Percentiles rank a stretch among this genome's conserved stretches.
Evolutionary conservation across 495 filamentous ascomycete species (phyloP).

Genomic region (Coniosporium apollinis): DNA sequence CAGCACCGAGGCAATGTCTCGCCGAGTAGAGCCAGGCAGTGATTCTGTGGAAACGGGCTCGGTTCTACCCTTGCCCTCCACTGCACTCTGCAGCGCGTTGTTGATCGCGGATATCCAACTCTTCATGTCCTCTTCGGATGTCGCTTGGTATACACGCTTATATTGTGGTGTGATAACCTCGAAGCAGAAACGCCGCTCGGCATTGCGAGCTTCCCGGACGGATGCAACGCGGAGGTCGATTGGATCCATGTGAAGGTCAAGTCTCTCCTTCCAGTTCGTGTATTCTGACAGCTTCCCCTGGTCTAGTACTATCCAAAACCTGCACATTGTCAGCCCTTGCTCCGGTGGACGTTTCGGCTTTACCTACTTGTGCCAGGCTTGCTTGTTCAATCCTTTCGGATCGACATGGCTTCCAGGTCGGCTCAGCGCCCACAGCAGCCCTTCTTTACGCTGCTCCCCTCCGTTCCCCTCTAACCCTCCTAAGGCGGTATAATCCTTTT

Average conservation of each 20-base stretch:
- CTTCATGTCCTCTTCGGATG: conserved; percentile 94
- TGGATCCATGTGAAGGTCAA: conserved; percentile 94
- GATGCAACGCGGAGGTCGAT: conserved; percentile 96
- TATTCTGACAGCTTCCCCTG: conserved; percentile 95
- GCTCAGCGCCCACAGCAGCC: conserved; percentile 84
- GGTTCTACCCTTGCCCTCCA: conserved; percentile 54
- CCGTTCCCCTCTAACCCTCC: conserved; percentile 24
- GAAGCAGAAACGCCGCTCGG: conserved; percentile 92
- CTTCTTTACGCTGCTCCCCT: conserved; percentile 64
- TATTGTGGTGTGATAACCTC: conserved; percentile 96
- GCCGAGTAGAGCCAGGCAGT: conserved; percentile 34
- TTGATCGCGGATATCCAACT: conserved; percentile 95
- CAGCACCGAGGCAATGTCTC: conserved; percentile 78
- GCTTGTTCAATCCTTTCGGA: conserved; percentile 86
- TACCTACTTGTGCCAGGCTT: conserved; percentile 98
- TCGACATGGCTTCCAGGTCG: conserved; percentile 89
- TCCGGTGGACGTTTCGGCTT: background rate
- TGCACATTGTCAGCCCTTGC: conserved; percentile 21
- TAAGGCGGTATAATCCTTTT: conserved; percentile 39
- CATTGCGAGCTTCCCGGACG: conserved; percentile 84
- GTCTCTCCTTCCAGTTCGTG: conserved; percentile 96
- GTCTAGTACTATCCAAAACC: conserved; percentile 96
- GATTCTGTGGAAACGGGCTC: conserved; percentile 27
- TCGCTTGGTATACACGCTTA: conserved; percentile 94
- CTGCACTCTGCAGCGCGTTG: conserved; percentile 88